Conservation (phyloP, 345 rosid species). For the Salix exigua region DNA sequence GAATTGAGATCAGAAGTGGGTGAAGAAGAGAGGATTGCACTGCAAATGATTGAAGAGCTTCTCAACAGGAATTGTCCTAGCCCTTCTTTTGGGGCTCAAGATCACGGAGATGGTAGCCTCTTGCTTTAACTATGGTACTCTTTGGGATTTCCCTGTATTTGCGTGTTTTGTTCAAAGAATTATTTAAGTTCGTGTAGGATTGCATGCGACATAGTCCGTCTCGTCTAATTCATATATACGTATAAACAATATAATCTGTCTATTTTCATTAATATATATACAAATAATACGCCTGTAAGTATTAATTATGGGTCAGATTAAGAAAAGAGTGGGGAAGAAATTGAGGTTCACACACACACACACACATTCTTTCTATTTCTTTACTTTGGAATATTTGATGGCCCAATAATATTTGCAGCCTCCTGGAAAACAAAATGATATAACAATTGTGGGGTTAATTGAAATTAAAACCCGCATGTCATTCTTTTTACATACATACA, state of each 20-base stretch:
- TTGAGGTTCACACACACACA: no score
- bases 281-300: background rate
- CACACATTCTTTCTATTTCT: background rate
- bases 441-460: no score
- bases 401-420: no score
- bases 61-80: conserved; percentile 58
- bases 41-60: conserved; percentile 96
- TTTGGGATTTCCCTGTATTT: background rate
- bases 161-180: background rate
- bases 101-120: background rate
- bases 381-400: background rate
- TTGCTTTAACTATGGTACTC: background rate
- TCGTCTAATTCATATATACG: no score
- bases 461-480: no score
- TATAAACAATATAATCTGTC: background rate
- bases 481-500: no score
- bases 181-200: background rate
- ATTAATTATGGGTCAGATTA: background rate
- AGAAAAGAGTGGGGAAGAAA: background rate
- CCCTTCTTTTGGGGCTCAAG: background rate
- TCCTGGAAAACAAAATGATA: no score
- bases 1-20: conserved; percentile 35
- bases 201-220: background rate
- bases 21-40: conserved; percentile 65
- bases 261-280: background rate